These are phyloP conservation scores for Lodderomyces theae DNA, from an alignment of 1,139 yeast genomes.

Conservation along the genomic window DNA sequence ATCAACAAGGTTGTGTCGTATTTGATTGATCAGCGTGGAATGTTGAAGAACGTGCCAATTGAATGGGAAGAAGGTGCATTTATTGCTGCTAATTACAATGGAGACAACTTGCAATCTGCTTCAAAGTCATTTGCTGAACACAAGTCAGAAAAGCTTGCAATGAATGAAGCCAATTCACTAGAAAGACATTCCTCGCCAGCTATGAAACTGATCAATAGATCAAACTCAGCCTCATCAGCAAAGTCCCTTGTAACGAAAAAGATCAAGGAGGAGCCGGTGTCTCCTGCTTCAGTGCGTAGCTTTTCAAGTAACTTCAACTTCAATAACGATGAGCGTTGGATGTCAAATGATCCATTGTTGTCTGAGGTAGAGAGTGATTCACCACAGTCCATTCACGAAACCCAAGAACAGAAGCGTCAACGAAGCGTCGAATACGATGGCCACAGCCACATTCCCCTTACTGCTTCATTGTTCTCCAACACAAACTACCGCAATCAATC, in stretches of 20 bases:
- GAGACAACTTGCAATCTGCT: slow-evolving; percentile 23
- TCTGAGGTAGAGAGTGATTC: slow-evolving; percentile 14
- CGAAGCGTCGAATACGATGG: not conserved
- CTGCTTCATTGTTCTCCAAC: slow-evolving; percentile 12
- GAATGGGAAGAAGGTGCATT: slow-evolving; percentile 48
- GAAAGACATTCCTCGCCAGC: slow-evolving; percentile 1
- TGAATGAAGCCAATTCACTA: slow-evolving; percentile 7
- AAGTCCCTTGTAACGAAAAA: slow-evolving; percentile 2
- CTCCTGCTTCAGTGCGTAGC: slow-evolving; percentile 2
- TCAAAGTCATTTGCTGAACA: slow-evolving; percentile 35
- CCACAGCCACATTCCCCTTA: slow-evolving; percentile 2
- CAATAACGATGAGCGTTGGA: not conserved
- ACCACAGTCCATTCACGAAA: slow-evolving; percentile 5
- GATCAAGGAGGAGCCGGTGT: slow-evolving; percentile 6
- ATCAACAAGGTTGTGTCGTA: slow-evolving; percentile 49
- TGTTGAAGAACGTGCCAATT: slow-evolving; percentile 37
- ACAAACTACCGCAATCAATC: slow-evolving; percentile 3
- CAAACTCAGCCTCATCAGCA: slow-evolving; percentile 2
- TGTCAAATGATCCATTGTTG: slow-evolving; percentile 5
- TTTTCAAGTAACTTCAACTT: slow-evolving; percentile 1
- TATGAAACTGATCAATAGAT: slow-evolving; percentile 4
- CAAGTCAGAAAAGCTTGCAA: slow-evolving; percentile 14
- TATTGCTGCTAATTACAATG: slow-evolving; percentile 35
- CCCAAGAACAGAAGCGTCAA: not conserved
- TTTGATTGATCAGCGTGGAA: slow-evolving; percentile 37